A percentile compares a stretch with the other conserved stretches of the same genome.
phyloP scores from a whole-genome alignment of 306 rosid genomes.

The Hylodesmum podocarpum region DNA sequence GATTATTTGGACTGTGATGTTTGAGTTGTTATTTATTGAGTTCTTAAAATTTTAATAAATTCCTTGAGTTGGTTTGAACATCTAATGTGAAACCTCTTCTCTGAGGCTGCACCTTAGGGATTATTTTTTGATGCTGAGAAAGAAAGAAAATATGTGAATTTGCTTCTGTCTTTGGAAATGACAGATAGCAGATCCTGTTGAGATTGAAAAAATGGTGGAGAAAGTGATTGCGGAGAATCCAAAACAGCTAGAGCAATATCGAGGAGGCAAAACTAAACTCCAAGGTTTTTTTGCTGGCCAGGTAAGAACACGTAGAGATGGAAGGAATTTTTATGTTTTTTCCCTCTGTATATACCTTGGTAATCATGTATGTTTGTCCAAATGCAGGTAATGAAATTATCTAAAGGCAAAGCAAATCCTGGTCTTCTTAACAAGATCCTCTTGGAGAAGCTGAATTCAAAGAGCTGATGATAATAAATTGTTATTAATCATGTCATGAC shows the following conservation, averaged over 20 bases:
- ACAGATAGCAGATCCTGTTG: constrained; percentile 80
- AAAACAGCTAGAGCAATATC: constrained; percentile 83
- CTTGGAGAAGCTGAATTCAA: constrained; percentile 66
- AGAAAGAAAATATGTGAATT: neutral
- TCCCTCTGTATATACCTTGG: neutral
- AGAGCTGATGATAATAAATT: constrained; percentile 50
- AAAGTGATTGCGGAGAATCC: constrained; percentile 83
- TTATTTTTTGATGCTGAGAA: constrained; percentile 3
- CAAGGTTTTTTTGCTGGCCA: constrained; percentile 92
- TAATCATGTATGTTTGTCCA: neutral
- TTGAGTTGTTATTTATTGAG: neutral
- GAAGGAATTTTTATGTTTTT: neutral
- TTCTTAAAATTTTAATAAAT: neutral
- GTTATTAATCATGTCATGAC: neutral
- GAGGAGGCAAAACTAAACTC: constrained; percentile 81
- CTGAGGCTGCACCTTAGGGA: neutral
- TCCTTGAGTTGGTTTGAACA: neutral
- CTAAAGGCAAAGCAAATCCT: constrained; percentile 97
- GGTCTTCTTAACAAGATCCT: constrained; percentile 85
- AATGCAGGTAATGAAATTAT: constrained; percentile 76
- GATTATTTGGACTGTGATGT: neutral
- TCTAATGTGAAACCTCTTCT: neutral
- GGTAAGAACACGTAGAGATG: constrained; percentile 47
- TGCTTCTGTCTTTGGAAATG: constrained; percentile 26
- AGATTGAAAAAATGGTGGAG: constrained; percentile 84